Evolutionary conservation across 495 filamentous ascomycete species (phyloP).

Genomic region (Jackrogersella multiformis): DNA sequence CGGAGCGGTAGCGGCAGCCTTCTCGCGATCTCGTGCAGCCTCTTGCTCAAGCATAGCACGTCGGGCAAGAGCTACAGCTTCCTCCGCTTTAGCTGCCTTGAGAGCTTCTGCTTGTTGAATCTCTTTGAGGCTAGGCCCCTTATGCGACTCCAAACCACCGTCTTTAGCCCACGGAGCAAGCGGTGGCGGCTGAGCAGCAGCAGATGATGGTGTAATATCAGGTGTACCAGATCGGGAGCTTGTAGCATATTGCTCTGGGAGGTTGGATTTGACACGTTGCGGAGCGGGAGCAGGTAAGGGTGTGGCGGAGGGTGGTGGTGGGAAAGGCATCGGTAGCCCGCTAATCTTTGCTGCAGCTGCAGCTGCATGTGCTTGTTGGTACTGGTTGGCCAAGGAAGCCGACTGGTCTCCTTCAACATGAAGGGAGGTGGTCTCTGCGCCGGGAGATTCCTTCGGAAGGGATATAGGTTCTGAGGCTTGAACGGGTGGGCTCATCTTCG

Average conservation of each 20-base stretch:
- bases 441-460: not conserved
- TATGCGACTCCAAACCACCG: constrained; percentile 71
- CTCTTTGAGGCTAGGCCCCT: constrained; percentile 92
- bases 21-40: constrained; percentile 68
- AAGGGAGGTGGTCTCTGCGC: constrained; percentile 8
- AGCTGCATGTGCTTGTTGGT: constrained; percentile 75
- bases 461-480: constrained; percentile 16
- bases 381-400: constrained; percentile 78
- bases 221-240: constrained; percentile 81
- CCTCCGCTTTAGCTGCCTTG: constrained; percentile 91
- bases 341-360: constrained; percentile 60
- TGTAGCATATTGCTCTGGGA: constrained; percentile 80
- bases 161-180: constrained; percentile 97
- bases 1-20: constrained; percentile 70
- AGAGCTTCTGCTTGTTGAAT: constrained; percentile 96
- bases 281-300: constrained; percentile 88
- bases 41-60: constrained; percentile 84
- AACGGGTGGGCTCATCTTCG: constrained; percentile 13
- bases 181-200: constrained; percentile 62
- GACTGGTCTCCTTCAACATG: constrained; percentile 40
- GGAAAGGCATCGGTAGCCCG: constrained; percentile 82
- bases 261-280: constrained; percentile 81
- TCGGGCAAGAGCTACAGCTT: constrained; percentile 80
- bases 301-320: constrained; percentile 61
- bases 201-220: constrained; percentile 54